A percentile compares a stretch with the other conserved stretches of the same genome.
phyloP scores from a whole-genome alignment of 306 rosid genomes.

The Vachellia collinsii region DNA sequence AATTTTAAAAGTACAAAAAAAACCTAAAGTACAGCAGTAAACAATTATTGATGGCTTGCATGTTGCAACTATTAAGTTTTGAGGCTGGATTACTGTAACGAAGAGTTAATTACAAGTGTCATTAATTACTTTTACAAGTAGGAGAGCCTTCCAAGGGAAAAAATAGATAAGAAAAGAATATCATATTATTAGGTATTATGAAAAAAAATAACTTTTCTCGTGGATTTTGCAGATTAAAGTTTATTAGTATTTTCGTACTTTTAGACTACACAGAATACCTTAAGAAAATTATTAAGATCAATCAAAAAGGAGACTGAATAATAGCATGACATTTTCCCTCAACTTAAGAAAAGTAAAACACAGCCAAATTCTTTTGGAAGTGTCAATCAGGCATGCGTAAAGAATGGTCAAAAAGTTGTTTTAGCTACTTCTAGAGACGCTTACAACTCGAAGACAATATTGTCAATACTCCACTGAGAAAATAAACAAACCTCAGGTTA shows the following conservation, averaged over 20 bases:
- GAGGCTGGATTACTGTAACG: not conserved
- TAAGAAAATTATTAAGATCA: not conserved
- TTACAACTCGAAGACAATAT: not conserved
- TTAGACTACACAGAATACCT: not conserved
- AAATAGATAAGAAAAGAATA: not conserved
- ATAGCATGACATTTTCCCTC: not conserved
- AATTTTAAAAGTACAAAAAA: constrained; percentile 13
- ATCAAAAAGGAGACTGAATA: not conserved
- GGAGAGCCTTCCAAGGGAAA: not conserved
- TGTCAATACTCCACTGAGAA: not conserved
- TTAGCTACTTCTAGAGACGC: not conserved
- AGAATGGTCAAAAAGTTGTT: not conserved
- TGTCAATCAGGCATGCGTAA: not conserved
- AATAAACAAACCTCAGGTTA: not conserved
- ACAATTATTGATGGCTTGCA: constrained; percentile 5
- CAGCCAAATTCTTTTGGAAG: not conserved
- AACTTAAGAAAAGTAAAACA: not conserved
- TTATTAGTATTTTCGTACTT: not conserved
- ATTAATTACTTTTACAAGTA: not conserved
- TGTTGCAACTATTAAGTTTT: not conserved
- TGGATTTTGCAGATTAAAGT: not conserved
- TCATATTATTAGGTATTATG: not conserved
- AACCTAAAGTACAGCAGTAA: not conserved
- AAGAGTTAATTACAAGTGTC: constrained; percentile 1
- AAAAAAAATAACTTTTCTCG: not conserved